Conservation (phyloP, 208 protist genomes). For the Phytomonas francai region DNA sequence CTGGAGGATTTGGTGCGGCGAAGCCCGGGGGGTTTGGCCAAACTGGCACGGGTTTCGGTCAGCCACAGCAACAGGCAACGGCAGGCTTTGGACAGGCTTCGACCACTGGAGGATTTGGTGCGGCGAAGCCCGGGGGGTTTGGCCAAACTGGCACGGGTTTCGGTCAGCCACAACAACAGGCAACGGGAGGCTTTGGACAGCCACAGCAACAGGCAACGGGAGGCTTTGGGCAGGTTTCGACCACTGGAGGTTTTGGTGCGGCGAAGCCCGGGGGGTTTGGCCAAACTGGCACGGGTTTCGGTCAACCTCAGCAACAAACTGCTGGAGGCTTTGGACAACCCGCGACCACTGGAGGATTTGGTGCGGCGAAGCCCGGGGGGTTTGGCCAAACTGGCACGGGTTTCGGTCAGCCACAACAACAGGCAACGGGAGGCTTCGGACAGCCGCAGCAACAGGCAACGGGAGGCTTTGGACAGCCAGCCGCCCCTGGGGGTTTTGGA, state of each 20-base stretch:
- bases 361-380: neutral
- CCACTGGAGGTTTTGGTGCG: slow-evolving; percentile 23
- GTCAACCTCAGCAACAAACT: slow-evolving; percentile 17
- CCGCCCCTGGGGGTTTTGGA: slow-evolving; percentile 20
- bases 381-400: slow-evolving; percentile 3
- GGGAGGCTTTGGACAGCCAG: neutral
- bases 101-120: neutral
- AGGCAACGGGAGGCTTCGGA: slow-evolving; percentile 27
- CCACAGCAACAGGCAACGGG: slow-evolving; percentile 11
- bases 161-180: slow-evolving; percentile 23
- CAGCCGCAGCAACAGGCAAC: slow-evolving; percentile 15
- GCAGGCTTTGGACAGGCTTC: slow-evolving; percentile 27
- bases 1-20: slow-evolving; percentile 21
- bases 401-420: slow-evolving; percentile 24
- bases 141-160: slow-evolving; percentile 42
- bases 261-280: slow-evolving; percentile 20
- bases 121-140: slow-evolving; percentile 15
- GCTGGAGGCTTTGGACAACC: slow-evolving; percentile 23
- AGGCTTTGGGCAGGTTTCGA: slow-evolving; percentile 24
- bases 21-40: neutral
- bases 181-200: slow-evolving; percentile 28
- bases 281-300: slow-evolving; percentile 23
- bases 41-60: slow-evolving; percentile 18
- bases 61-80: slow-evolving; percentile 15
- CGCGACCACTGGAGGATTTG: slow-evolving; percentile 24